Base-by-base conservation (phyloP, 768 basidiomycete species). In the Sutorius australiensis region DNA sequence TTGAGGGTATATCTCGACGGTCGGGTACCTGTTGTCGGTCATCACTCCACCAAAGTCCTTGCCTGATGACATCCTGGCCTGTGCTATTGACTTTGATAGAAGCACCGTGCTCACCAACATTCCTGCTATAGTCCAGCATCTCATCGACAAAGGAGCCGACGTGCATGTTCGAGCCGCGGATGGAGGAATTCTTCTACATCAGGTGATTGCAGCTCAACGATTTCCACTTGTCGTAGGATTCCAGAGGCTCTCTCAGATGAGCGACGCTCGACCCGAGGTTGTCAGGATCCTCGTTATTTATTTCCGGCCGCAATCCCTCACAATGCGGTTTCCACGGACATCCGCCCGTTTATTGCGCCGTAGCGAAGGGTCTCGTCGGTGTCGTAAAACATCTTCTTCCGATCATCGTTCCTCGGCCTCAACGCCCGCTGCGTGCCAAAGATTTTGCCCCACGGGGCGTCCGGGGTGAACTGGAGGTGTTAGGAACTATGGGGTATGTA, bases 251-350 rank as follows among this genome's bases (percentile, higher is more conserved):
- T 24, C 24, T 24, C 24, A 24, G 24, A 24, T 24, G 24, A 24
- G 24, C 21, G 2, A n/a, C 5, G 11, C 3, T 48, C 48, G 8
- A 17, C 12, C 48, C 45, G 14, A 12, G 0, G 27, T 32, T 10
- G 5, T 50, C 28, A 13, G 27, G 28, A 1, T 50, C 6, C 46
- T 56, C 12, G 42, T 56, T 7, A 7, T 14, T 56, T 7, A 7
- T 14, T 30, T 21, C 38, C 1, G 55, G 55, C 17, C 50, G 55
- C 14, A 21, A 56, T 41, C 55, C 47, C 13, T 50, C 42, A 4
- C 28, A 19, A 6, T 31, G 54, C 12, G 46, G 44, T 24, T 31
- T 27, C 19, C 1, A 39, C 3, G 42, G 41, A 16, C 27, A 30
- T 24, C 17, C 41, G 5, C 31, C 54, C 24, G 2, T 56, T 14